phyloP scores from a whole-genome alignment of 2,329 filamentous ascomycete genomes.

The Pseudogymnoascus sp. region DNA sequence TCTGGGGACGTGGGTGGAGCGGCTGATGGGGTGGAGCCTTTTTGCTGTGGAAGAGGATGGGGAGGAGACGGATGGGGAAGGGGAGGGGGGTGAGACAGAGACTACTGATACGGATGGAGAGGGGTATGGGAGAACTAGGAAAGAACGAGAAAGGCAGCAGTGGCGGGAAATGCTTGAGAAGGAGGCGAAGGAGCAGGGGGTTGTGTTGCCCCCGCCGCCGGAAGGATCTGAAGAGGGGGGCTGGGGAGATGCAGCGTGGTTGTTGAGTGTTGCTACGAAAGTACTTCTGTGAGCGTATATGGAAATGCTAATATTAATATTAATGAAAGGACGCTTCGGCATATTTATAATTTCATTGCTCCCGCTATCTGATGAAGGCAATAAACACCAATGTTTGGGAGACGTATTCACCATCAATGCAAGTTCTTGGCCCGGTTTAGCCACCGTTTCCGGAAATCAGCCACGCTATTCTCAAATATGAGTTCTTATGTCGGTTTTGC shows the following conservation, averaged over 20 bases:
- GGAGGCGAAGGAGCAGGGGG: constrained; percentile 17
- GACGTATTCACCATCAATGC: neutral
- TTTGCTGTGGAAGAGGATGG: constrained; percentile 58
- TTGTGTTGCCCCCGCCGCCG: constrained; percentile 34
- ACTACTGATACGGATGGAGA: constrained; percentile 34
- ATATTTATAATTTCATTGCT: neutral
- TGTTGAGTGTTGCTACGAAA: constrained; percentile 52
- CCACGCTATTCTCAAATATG: neutral
- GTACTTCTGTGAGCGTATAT: constrained; percentile 22
- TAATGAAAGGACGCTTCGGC: neutral
- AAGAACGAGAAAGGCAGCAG: neutral
- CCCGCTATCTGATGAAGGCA: neutral
- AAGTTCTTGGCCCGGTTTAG: neutral
- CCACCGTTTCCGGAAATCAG: neutral
- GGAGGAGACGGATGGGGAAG: constrained; percentile 40
- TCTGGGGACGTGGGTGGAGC: constrained; percentile 53
- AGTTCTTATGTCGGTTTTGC: neutral
- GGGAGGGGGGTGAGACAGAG: constrained; percentile 33
- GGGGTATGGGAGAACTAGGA: constrained; percentile 17
- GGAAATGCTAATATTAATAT: neutral
- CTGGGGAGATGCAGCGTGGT: constrained; percentile 63
- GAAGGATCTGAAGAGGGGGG: constrained; percentile 49
- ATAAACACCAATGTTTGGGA: neutral
- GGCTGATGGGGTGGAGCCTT: constrained; percentile 52
- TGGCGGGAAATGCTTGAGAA: constrained; percentile 18